Evolutionary conservation across 495 filamentous ascomycete species (phyloP).

Genomic region (Thozetella sp.): DNA sequence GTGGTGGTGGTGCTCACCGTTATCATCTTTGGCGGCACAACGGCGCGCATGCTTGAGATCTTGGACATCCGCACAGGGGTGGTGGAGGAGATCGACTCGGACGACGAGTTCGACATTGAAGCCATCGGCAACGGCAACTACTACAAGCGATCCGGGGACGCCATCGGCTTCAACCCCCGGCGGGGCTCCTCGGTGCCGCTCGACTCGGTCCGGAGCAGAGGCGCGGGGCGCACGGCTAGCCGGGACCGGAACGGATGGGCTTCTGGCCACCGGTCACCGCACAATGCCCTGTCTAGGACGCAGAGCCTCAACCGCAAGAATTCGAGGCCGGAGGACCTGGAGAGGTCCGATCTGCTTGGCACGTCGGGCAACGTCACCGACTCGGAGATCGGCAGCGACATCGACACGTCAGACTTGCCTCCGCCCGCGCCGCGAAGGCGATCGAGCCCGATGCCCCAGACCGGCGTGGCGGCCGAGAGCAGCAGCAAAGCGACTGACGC

Average conservation of each 20-base stretch:
- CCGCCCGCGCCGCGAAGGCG: slow-evolving; percentile 51
- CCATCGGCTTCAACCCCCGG: slow-evolving; percentile 75
- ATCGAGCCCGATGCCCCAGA: slow-evolving; percentile 53
- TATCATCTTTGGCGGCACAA: slow-evolving; percentile 98
- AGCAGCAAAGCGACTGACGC: slow-evolving; percentile 15
- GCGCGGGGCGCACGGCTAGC: slow-evolving; percentile 24
- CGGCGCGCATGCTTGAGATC: slow-evolving; percentile 98
- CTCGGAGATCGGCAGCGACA: slow-evolving; percentile 63
- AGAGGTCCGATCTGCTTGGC: slow-evolving; percentile 67
- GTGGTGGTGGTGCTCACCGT: slow-evolving; percentile 97
- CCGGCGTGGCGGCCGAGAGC: slow-evolving; percentile 20
- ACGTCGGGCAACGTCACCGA: slow-evolving; percentile 60
- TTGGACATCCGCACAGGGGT: slow-evolving; percentile 92
- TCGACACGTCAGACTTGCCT: slow-evolving; percentile 65
- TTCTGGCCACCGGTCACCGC: slow-evolving; percentile 53
- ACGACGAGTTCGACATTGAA: slow-evolving; percentile 99
- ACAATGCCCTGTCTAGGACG: slow-evolving; percentile 34
- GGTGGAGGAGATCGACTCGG: slow-evolving; percentile 92
- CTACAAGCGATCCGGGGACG: slow-evolving; percentile 71
- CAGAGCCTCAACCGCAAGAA: slow-evolving; percentile 52
- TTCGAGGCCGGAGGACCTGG: slow-evolving; percentile 45
- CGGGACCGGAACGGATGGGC: slow-evolving; percentile 43
- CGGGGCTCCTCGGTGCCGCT: slow-evolving; percentile 57
- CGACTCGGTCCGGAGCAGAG: slow-evolving; percentile 43
- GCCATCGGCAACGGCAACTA: slow-evolving; percentile 71